These are phyloP conservation scores for Paratinospora sagittata DNA, from an alignment of 164 flowering plant species.

Conservation along the genomic window DNA sequence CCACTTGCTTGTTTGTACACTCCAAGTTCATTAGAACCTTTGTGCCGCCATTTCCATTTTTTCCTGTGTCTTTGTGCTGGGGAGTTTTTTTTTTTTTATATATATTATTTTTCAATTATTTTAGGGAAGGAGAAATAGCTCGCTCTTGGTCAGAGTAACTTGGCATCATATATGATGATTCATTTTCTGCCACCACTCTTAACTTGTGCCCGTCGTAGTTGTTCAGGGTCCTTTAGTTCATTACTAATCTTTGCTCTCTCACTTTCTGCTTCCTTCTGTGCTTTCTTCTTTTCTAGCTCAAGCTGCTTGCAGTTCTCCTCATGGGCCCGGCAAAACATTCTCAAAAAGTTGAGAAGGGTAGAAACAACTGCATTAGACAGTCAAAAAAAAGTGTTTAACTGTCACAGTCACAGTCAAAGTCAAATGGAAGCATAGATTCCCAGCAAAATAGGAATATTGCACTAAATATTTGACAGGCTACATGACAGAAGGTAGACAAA, in stretches of 20 bases:
- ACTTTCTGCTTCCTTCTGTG: constrained; percentile 54
- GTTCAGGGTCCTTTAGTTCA: constrained; percentile 28
- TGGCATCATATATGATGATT: not conserved
- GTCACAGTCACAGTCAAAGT: not conserved
- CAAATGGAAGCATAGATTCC: not conserved
- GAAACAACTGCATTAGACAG: constrained; percentile 57
- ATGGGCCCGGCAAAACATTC: constrained; percentile 65
- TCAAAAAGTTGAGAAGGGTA: constrained; percentile 66
- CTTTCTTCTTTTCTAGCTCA: constrained; percentile 72
- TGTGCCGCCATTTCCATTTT: not conserved
- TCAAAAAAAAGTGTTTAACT: not conserved
- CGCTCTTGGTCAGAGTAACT: not conserved
- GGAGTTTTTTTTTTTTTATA: not conserved
- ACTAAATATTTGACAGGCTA: not conserved
- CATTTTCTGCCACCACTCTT: constrained; percentile 21
- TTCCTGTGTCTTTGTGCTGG: not conserved
- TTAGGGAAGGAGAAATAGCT: constrained; percentile 5
- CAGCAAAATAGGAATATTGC: not conserved
- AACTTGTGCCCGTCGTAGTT: constrained; percentile 16
- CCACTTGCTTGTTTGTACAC: not conserved
- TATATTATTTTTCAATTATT: not conserved
- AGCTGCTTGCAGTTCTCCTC: constrained; percentile 81
- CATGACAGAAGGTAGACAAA: not conserved
- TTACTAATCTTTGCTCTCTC: constrained; percentile 39
- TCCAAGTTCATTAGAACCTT: not conserved